Conservation (phyloP, 2,329 filamentous ascomycete species). For the Calonectria naviculata region DNA sequence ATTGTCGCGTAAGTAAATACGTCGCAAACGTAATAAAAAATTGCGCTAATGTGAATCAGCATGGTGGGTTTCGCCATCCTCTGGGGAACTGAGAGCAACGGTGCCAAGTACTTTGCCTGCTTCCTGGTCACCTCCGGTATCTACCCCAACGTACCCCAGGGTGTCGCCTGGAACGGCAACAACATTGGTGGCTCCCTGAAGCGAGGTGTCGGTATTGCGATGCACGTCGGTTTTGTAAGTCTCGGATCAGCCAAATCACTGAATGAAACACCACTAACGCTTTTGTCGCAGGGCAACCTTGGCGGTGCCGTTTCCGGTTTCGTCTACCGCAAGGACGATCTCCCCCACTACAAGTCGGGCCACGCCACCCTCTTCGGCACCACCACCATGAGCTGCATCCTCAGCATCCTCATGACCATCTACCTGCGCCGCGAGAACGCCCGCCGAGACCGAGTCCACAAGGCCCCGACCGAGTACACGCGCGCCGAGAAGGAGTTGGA, state of each 20-base stretch:
- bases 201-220: constrained; percentile 65
- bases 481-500: constrained; percentile 64
- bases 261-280: constrained; percentile 18
- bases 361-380: constrained; percentile 68
- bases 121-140: constrained; percentile 53
- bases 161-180: constrained; percentile 69
- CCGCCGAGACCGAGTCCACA: constrained; percentile 60
- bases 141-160: constrained; percentile 67
- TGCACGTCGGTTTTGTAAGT: constrained; percentile 61
- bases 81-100: constrained; percentile 45
- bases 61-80: constrained; percentile 49
- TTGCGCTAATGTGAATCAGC: constrained; percentile 34
- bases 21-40: background rate
- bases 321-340: constrained; percentile 52
- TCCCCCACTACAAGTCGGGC: constrained; percentile 66
- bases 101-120: constrained; percentile 60
- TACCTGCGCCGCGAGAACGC: constrained; percentile 68
- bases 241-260: background rate
- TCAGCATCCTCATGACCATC: constrained; percentile 66
- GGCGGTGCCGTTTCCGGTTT: constrained; percentile 49
- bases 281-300: constrained; percentile 45
- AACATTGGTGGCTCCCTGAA: constrained; percentile 67
- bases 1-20: constrained; percentile 44
- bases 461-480: constrained; percentile 61
- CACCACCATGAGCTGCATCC: constrained; percentile 62